These are phyloP conservation scores for Daldinia caldariorum DNA, from an alignment of 495 filamentous ascomycete species.

Conservation along the genomic window DNA sequence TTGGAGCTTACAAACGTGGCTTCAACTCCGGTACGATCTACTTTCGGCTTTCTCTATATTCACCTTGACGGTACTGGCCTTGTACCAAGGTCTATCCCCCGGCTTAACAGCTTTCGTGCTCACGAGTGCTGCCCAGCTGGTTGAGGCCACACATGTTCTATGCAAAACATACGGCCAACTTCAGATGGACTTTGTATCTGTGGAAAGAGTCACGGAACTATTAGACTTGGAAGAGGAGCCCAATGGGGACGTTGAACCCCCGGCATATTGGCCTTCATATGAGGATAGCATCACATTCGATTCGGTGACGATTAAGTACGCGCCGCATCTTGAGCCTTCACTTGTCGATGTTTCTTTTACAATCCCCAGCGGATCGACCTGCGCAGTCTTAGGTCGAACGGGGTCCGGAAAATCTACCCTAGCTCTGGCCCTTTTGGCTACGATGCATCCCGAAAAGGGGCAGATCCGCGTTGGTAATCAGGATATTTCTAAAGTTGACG, in stretches of 20 bases:
- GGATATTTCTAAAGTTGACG: constrained; percentile 61
- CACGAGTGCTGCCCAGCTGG: constrained; percentile 68
- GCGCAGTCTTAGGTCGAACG: constrained; percentile 70
- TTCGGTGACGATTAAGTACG: constrained; percentile 79
- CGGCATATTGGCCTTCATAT: constrained; percentile 77
- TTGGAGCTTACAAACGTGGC: constrained; percentile 85
- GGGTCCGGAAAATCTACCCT: constrained; percentile 72
- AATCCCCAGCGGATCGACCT: constrained; percentile 78
- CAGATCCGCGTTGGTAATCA: constrained; percentile 63
- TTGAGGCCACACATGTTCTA: constrained; percentile 73
- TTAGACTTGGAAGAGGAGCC: constrained; percentile 78
- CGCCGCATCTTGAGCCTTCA: constrained; percentile 75
- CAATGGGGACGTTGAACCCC: constrained; percentile 69
- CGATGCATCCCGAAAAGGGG: constrained; percentile 60
- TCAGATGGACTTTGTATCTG: constrained; percentile 90
- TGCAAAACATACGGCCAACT: constrained; percentile 81
- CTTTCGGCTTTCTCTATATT: constrained; percentile 78
- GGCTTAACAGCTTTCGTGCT: constrained; percentile 82
- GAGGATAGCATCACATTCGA: constrained; percentile 77
- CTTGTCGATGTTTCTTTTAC: constrained; percentile 69
- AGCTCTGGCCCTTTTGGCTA: constrained; percentile 64
- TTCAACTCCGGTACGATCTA: constrained; percentile 78
- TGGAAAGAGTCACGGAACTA: constrained; percentile 83
- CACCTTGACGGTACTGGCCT: constrained; percentile 71
- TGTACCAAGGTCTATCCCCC: constrained; percentile 73